Percentiles rank a stretch among this genome's conserved stretches.
Conservation (phyloP, 2,329 filamentous ascomycete genomes). For the Diplodia corticola region DNA sequence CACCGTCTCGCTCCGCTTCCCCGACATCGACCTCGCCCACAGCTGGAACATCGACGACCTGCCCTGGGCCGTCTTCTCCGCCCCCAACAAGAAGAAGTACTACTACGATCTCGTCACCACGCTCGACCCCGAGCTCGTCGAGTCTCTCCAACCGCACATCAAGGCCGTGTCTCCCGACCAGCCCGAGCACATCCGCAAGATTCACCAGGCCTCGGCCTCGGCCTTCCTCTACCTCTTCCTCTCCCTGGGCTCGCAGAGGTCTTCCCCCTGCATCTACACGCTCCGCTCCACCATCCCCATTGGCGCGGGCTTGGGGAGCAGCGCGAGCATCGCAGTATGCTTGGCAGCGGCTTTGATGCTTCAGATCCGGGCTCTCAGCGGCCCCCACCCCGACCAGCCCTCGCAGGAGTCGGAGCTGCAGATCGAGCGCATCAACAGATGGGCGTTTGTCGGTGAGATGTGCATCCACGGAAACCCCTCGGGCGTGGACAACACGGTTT, state of each 20-base stretch:
- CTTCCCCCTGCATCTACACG: slow-evolving; percentile 82
- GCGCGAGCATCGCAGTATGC: slow-evolving; percentile 91
- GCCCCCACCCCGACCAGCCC: slow-evolving; percentile 89
- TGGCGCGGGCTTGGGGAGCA: slow-evolving; percentile 86
- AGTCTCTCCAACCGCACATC: slow-evolving; percentile 78
- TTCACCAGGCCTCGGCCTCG: slow-evolving; percentile 77
- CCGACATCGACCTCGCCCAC: slow-evolving; percentile 85
- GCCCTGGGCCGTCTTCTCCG: slow-evolving; percentile 81
- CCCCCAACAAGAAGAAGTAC: slow-evolving; percentile 83
- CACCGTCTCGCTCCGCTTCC: slow-evolving; percentile 84
- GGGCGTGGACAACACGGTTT: slow-evolving; percentile 94
- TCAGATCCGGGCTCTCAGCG: slow-evolving; percentile 83
- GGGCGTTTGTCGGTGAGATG: slow-evolving; percentile 97
- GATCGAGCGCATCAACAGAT: slow-evolving; percentile 92
- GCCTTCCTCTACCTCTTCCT: slow-evolving; percentile 93
- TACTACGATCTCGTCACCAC: slow-evolving; percentile 83
- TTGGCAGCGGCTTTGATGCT: slow-evolving; percentile 79
- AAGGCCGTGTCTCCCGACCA: slow-evolving; percentile 65
- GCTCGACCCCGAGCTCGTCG: slow-evolving; percentile 79
- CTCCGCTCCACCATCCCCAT: slow-evolving; percentile 93
- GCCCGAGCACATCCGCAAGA: slow-evolving; percentile 73
- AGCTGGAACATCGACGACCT: slow-evolving; percentile 92
- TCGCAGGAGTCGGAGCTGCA: slow-evolving; percentile 83
- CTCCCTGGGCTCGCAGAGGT: slow-evolving; percentile 76
- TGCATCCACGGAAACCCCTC: slow-evolving; percentile 97